These are phyloP conservation scores for Termitomyces bulborhizus DNA, from an alignment of 768 basidiomycete genomes.

Conservation along the genomic window DNA sequence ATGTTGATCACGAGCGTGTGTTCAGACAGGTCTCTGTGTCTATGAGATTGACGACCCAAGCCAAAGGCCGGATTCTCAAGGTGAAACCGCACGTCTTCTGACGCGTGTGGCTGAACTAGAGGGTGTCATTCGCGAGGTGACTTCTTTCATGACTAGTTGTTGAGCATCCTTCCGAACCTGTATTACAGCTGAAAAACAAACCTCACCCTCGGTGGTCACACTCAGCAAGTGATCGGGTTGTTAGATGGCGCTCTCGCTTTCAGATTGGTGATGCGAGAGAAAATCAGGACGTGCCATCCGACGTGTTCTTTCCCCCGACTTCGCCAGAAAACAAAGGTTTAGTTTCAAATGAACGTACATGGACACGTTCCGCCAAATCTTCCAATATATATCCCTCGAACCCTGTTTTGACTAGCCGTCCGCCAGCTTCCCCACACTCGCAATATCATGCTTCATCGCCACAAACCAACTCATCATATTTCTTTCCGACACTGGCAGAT, in stretches of 20 bases:
- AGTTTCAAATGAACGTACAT: constrained; percentile 6
- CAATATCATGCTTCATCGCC: constrained; percentile 24
- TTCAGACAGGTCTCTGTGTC: constrained; percentile 73
- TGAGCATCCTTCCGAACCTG: constrained; percentile 18
- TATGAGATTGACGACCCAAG: constrained; percentile 79
- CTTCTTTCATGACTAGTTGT: constrained; percentile 3
- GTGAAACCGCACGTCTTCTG: constrained; percentile 61
- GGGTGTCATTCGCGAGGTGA: constrained; percentile 75
- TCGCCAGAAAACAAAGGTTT: constrained; percentile 24
- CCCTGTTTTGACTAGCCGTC: constrained; percentile 14
- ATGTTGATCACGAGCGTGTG: background rate
- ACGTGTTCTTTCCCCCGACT: constrained; percentile 22
- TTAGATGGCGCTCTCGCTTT: constrained; percentile 20
- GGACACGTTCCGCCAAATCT: constrained; percentile 9
- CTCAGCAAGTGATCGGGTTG: constrained; percentile 31
- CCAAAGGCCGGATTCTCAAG: constrained; percentile 46
- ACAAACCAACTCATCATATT: constrained; percentile 30
- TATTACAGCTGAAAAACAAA: constrained; percentile 59
- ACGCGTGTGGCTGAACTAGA: constrained; percentile 79
- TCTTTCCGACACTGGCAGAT: constrained; percentile 41
- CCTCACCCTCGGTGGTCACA: constrained; percentile 63
- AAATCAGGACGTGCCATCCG: constrained; percentile 13
- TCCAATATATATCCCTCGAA: constrained; percentile 16
- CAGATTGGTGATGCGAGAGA: constrained; percentile 15
- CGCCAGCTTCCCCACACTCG: constrained; percentile 21